Evolutionary conservation across 768 basidiomycete species (phyloP).

Genomic region (Phaffia tasmanica): DNA sequence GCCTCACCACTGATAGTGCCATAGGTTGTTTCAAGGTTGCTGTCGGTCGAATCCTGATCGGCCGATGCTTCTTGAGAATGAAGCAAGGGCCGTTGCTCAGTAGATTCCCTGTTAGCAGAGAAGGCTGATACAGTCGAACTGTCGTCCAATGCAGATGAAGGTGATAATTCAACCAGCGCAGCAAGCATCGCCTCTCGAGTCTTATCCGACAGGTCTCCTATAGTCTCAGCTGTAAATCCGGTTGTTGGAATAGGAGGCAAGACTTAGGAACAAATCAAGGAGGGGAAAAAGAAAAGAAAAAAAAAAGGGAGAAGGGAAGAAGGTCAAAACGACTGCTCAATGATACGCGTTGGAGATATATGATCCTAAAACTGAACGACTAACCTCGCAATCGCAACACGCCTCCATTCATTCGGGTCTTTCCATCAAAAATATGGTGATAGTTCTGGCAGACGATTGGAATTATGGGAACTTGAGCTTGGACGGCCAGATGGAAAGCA

Average conservation of each 20-base stretch:
- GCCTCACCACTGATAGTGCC: no score
- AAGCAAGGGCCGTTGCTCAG: neutral
- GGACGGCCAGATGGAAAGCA: constrained; percentile 89
- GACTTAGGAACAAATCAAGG: neutral
- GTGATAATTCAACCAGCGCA: neutral
- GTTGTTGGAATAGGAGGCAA: neutral
- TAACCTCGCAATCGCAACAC: constrained; percentile 69
- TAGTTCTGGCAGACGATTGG: constrained; percentile 93
- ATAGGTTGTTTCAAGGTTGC: no score
- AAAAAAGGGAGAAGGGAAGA: neutral
- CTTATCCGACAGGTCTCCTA: neutral
- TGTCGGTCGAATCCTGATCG: no score
- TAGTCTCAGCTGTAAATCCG: no score
- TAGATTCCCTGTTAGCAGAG: neutral
- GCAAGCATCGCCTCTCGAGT: neutral
- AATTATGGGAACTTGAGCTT: constrained; percentile 77
- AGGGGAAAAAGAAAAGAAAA: neutral
- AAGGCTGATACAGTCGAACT: neutral
- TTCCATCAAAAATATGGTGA: constrained; percentile 68
- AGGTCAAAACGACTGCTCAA: neutral
- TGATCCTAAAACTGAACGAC: constrained; percentile 28
- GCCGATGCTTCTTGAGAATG: no score
- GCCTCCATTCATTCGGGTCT: constrained; percentile 58
- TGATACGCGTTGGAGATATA: no score
- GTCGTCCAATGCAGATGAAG: neutral